Evolutionary conservation across 2,329 filamentous ascomycete genomes (phyloP), one percentile per base, ranked within the genome.

Genomic region (Colletotrichum sublineola): DNA sequence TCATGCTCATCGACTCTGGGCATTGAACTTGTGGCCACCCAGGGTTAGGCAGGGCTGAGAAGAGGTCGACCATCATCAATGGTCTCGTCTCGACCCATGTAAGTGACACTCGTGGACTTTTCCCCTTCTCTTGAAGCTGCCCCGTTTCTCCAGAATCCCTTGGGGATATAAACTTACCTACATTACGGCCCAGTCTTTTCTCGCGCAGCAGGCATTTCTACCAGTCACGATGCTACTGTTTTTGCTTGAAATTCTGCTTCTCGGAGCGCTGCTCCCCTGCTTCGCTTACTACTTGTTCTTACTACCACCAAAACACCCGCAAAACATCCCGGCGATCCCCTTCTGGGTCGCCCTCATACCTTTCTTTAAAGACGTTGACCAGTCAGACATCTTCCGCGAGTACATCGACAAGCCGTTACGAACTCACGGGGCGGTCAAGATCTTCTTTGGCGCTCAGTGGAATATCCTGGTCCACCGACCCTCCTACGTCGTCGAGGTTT

Each of bases 371-470:
- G 82, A 85, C 61, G 80, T 83, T 29, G 84, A 85, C 68, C 84
- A 86, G 75, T 78, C 80, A 5, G 79, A 84, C 20, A 79, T 83
- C 7, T 85, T 83, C 74, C 76, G 74, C 15, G 71, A 76, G 63
- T 84, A 84, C 74, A 79, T 85, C 55, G 78, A 82, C 48, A 75
- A 78, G 64, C 82, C 82, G 2, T 76, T 84, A 7, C 77, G 77
- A 12, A 77, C 77, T n/a, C 80, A 82, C 57, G 82, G 86, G 5
- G 85, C 85, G 1, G 85, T 86, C 24, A 83, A 85, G 68, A 77
- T 87, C 38, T 87, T 85, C 78, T 86, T 86, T 44, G 85, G 82
- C 1, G 84, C 83, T 0, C 81, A 81, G 52, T 87, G 86, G 86
- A 86, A 85, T 58, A 78, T 87, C 3, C 77, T 87, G 14, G 82